Evolutionary conservation across 148 eudicot species (phyloP), one percentile per base, ranked within the genome.

Genomic region (Limonium bicolor): DNA sequence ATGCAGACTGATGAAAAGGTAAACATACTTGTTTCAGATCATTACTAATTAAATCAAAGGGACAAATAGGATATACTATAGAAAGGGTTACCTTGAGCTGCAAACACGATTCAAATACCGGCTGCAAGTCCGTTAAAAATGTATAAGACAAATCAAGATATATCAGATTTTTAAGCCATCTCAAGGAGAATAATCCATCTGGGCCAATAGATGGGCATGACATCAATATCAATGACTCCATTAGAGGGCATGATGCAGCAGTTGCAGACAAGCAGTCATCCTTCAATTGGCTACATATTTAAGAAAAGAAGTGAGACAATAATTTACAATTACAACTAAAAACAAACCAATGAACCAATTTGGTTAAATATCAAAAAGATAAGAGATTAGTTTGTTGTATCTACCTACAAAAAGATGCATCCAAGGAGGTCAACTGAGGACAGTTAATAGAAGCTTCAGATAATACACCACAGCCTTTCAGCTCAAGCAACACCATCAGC

Each of bases 381-480:
- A 13, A 15, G 1, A 25, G 21, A 11, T 7, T 25, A n/a, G 31
- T n/a, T 36, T 23, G 6, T 13, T 28, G 20, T 20, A 20, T 30
- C 58, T 26, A 87, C 96, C 96, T 82, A 86, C 96, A 87, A 61
- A 82, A 87, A 37, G 96, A 87, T 56, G 96, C 90, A 67, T 87
- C 96, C 59, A 82, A 54, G 60, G 82, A 79, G 19, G 83, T 72
- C 44, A 87, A 61, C 36, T 71, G 67, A 20, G 96, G 94, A 58
- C 94, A 87, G 45, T 69, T 47, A 32, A 87, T 71, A 5, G 72
- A 62, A 38, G 88, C 96, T 49, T 87, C 90, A 8, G 94, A 87
- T 54, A 87, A 53, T 19, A 80, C 96, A 45, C 96, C 96, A 60
- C 96, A 88, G 22, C 96, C 96, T 60, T 88, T 88, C 73, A 88